Base-by-base conservation (phyloP, 148 eudicot genomes). In the Amaranthus cruentus region DNA sequence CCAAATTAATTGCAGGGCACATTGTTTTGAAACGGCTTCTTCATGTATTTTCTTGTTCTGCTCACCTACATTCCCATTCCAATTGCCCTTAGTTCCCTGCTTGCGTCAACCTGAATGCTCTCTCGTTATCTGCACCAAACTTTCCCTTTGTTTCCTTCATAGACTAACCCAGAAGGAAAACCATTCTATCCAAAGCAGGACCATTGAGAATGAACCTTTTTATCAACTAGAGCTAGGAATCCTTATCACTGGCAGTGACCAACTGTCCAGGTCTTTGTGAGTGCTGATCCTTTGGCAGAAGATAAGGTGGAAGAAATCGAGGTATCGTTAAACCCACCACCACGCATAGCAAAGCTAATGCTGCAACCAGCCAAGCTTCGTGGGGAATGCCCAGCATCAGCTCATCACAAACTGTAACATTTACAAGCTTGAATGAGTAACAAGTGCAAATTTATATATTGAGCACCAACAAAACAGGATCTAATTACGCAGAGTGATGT, bases 361-460 rank as follows among this genome's bases (percentile, higher is more conserved):
- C 71, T n/a, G 81, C 87, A 42, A 94, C 93, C 73, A 78, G 82
- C 98, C 98, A 94, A 14, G 91, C 91, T 78, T 84, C 62, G 60
- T 77, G 84, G 15, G 97, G 97, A 60, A 94, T 85, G 72, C 97
- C 97, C 54, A 89, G 62, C 8, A 91, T 56, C 56, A 91, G 82
- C 69, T 94, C 98, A 79, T 91, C 98, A 74, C 98, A 94, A 74
- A 94, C 98, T 93, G 90, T 48, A 62, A 70, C 56, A 60, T 5
- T 50, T 3, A n/a, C 28, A n/a, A 62, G 14, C 9, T 9, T 54
- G 11, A 9, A 47, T 21, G 7, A 73, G 38, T 68, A 51, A 68
- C 9, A 4, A 4, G 59, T 48, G 18, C 21, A 47, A 42, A 47
- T 15, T 9, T 15, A 62, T 44, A 55, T 28, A 48, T 54, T 44